Base-by-base conservation (phyloP, 768 basidiomycete species). In the Chalciporus chontae region DNA sequence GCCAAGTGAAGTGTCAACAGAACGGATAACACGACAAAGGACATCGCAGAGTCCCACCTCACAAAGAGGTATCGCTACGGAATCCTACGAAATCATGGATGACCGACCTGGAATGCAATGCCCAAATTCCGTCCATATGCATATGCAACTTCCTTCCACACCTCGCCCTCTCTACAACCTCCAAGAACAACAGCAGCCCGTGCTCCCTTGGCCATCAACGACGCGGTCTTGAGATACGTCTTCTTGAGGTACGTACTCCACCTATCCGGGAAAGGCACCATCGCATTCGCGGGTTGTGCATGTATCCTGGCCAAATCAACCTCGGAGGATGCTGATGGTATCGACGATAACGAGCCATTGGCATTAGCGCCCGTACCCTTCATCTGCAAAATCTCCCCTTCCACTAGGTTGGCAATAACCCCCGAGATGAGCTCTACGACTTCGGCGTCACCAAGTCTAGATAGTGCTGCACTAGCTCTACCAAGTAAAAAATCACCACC, bases 401-500 rank as follows among this genome's bases (percentile, higher is more conserved):
- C 95, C n/a, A 94, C 94, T 34, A 95, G 76, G 64, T 97, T 98
- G 3, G 91, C 84, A 47, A 99, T 88, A 51, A 97, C 91, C 61
- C 84, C 87, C 4, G 92, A 83, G 40, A 97, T 81, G 50, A 98
- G 78, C 67, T 99, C 96, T 44, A 97, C 91, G 45, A 95, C 94
- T 64, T 98, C 91, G 59, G 71, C 76, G 52, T 85, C 84, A 5
- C 94, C 94, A 7, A 99, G 77, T 9, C 94, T 78, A 0, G 92
- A 84, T 8, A 98, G 76, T 0, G 92, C 90, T 2, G 91, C 84
- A 55, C 85, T 88, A 10, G 94, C 88, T 42, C 96, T 83, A 8
- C 92, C 96, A 8, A 99, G 80, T 17, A 99, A 75, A 69, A 98
- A 98, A 69, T 98, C 96, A 8, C 96, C 96, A 0, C 87, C 94